Evolutionary conservation across 1,284 basidiomycete genomes (phyloP).

Genomic region (Mycena citricolor): DNA sequence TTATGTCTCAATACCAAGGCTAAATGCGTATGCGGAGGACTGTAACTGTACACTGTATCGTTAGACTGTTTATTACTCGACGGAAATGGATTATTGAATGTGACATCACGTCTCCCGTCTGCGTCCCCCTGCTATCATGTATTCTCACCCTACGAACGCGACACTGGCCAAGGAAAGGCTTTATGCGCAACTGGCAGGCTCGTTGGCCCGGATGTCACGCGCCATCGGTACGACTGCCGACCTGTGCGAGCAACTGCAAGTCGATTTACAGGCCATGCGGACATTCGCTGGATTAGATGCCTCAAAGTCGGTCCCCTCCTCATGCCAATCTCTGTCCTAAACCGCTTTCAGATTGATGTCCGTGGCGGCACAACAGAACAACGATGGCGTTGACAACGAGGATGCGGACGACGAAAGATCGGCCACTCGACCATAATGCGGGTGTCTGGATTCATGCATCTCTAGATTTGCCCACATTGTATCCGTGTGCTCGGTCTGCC

Average conservation of each 20-base stretch:
- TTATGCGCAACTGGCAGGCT: constrained; percentile 65
- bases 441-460: too few relatives aligned
- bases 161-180: constrained; percentile 73
- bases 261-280: constrained; percentile 70
- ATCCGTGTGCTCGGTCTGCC: too few relatives aligned
- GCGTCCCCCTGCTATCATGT: too few relatives aligned
- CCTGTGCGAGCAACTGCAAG: constrained; percentile 67
- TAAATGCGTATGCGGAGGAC: constrained; percentile 9
- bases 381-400: constrained; percentile 38
- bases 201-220: constrained; percentile 58
- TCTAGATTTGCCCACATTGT: too few relatives aligned
- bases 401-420: too few relatives aligned
- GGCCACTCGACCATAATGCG: too few relatives aligned
- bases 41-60: constrained; percentile 14
- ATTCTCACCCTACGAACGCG: constrained; percentile 50
- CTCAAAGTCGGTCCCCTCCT: constrained; percentile 54
- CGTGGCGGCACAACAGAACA: constrained; percentile 53
- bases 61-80: constrained; percentile 15
- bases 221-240: constrained; percentile 66
- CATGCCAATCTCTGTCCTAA: constrained; percentile 8
- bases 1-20: constrained; percentile 41
- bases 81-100: neutral
- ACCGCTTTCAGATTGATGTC: constrained; percentile 57
- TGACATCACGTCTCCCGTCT: too few relatives aligned
- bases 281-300: constrained; percentile 70